phyloP scores from a whole-genome alignment of 495 filamentous ascomycete species.

The Filosporella fistucella region DNA sequence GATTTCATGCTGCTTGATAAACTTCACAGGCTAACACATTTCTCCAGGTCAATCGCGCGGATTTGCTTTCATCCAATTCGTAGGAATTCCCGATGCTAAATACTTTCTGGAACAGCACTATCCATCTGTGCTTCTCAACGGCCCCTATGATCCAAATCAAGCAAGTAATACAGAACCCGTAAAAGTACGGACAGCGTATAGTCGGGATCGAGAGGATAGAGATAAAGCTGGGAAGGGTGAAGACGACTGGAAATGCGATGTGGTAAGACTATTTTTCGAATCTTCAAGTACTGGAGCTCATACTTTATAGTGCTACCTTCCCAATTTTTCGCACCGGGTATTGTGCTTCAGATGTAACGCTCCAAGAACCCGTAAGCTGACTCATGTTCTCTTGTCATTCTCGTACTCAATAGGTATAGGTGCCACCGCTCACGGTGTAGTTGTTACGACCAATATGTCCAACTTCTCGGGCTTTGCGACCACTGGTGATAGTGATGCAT shows the following conservation, averaged over 20 bases:
- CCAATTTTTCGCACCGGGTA: slow-evolving; percentile 65
- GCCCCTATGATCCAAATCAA: slow-evolving; percentile 21
- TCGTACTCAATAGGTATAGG: slow-evolving; percentile 17
- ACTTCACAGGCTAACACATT: slow-evolving; percentile 4
- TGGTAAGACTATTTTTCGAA: slow-evolving; percentile 46
- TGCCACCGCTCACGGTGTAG: slow-evolving; percentile 23
- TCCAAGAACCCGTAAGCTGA: slow-evolving; percentile 59
- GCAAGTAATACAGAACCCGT: slow-evolving; percentile 46
- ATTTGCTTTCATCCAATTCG: slow-evolving; percentile 67
- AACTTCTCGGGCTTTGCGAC: slow-evolving; percentile 40
- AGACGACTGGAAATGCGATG: slow-evolving; percentile 73
- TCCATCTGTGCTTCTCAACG: slow-evolving; percentile 52
- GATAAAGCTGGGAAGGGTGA: slow-evolving; percentile 45
- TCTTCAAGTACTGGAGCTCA: slow-evolving; percentile 10
- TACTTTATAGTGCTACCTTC: slow-evolving; percentile 58
- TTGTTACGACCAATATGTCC: slow-evolving; percentile 22
- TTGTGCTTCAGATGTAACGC: slow-evolving; percentile 74
- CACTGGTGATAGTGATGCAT: slow-evolving; percentile 77
- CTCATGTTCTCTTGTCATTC: background rate
- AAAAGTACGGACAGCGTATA: slow-evolving; percentile 55
- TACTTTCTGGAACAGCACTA: slow-evolving; percentile 63
- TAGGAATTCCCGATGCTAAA: slow-evolving; percentile 51
- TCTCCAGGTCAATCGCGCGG: slow-evolving; percentile 51
- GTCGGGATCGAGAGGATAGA: slow-evolving; percentile 52
- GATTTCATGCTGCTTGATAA: slow-evolving; percentile 7